These are phyloP conservation scores for Sarcodon sp. DNA, from an alignment of 768 basidiomycete species.

Conservation along the genomic window DNA sequence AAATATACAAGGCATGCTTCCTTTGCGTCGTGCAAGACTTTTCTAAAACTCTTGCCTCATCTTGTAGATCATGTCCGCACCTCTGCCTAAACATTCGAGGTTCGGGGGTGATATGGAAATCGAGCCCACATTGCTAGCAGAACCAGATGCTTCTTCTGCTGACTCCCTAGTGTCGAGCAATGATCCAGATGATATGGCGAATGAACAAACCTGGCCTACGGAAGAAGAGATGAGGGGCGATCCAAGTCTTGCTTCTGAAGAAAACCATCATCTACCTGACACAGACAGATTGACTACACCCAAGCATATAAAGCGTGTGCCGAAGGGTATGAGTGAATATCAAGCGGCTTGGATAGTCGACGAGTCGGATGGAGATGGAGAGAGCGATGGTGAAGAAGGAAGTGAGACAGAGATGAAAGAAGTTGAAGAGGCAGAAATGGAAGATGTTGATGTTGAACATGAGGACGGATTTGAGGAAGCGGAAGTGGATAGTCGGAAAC, in stretches of 20 bases:
- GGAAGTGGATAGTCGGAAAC: constrained; percentile 41
- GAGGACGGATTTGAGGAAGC: constrained; percentile 52
- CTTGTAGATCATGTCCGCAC: constrained; percentile 58
- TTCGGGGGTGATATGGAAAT: constrained; percentile 43
- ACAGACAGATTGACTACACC: constrained; percentile 66
- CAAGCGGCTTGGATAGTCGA: constrained; percentile 96
- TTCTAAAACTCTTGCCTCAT: background rate
- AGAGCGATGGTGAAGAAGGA: constrained; percentile 17
- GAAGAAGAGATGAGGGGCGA: constrained; percentile 80
- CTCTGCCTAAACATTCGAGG: constrained; percentile 27
- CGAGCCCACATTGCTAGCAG: constrained; percentile 52
- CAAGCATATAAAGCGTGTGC: constrained; percentile 67
- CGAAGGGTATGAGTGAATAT: constrained; percentile 94
- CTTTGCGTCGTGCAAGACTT: background rate
- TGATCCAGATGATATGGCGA: constrained; percentile 78
- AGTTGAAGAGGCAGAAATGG: constrained; percentile 18
- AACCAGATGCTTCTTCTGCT: constrained; percentile 48
- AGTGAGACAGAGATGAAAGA: constrained; percentile 20
- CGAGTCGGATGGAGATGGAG: constrained; percentile 42
- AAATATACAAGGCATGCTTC: constrained; percentile 45
- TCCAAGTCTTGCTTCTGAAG: constrained; percentile 13
- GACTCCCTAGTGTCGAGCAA: constrained; percentile 85
- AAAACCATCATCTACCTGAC: constrained; percentile 33
- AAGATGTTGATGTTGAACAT: constrained; percentile 20
- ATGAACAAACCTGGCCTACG: constrained; percentile 98